Conservation (phyloP, 371 early-diverging fungal species). For the Mucor mucedo region DNA sequence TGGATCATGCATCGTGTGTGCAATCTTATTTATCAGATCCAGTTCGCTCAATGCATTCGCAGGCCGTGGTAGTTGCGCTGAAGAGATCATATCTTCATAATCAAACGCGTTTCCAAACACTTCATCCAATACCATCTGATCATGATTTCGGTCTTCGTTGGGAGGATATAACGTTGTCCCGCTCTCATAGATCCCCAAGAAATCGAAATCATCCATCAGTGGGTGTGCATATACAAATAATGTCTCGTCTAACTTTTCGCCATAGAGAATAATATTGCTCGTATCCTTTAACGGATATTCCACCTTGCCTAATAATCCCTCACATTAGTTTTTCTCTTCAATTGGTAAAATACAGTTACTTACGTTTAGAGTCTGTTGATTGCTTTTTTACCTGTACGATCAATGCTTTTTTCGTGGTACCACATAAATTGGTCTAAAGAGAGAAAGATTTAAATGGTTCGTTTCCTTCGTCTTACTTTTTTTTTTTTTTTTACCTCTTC, state of each 20-base stretch:
- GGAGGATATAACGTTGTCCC: neutral
- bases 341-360: neutral
- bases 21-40: neutral
- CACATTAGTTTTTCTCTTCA: neutral
- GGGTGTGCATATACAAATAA: constrained; percentile 9
- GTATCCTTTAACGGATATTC: neutral
- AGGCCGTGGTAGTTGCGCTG: neutral
- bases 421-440: constrained; percentile 12
- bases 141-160: neutral
- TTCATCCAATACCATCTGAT: constrained; percentile 6
- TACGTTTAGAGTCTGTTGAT: neutral
- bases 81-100: constrained; percentile 1
- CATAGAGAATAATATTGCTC: neutral
- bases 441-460: too few relatives aligned
- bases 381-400: constrained; percentile 5
- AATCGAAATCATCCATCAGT: neutral
- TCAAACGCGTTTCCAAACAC: constrained; percentile 10
- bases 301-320: neutral
- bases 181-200: neutral
- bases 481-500: constrained; percentile 9
- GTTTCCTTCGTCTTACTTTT: too few relatives aligned
- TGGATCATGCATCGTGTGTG: neutral
- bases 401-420: constrained; percentile 15
- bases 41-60: neutral
- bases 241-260: neutral